Evolutionary conservation across 441 rosid genomes (phyloP), one percentile per base, ranked within the genome.

Genomic region (Arabidopsis hybrid): DNA sequence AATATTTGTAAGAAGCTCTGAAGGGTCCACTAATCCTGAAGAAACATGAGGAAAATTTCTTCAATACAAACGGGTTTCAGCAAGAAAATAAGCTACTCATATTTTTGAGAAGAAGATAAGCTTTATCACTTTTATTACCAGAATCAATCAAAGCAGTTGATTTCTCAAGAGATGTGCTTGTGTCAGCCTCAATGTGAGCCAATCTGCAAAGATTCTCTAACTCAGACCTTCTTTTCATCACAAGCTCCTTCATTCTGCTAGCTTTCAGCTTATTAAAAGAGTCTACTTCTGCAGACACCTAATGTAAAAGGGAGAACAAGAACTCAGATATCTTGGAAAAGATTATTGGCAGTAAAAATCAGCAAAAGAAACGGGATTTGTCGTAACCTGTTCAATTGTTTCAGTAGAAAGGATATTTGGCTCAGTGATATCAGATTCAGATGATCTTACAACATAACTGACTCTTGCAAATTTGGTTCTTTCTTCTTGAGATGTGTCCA

Each of bases 271-370:
- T 86, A 55, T 76, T 77, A 4, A 90, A 87, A 77, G 82, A 72
- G 67, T 85, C 87, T 74, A 90, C 91, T 81, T 90, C 95, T 35
- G 85, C 87, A 52, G 96, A 85, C 67, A 95, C 99, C 97, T 95
- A 88, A 79, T 62, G 78, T 3, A 52, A 0, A 14, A 68, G 43
- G 64, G 1, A 38, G 53, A 36, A 45, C 31, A 68, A 53, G 65
- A 16, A 52, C 51, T 69, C 38, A 53, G 51, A 36, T 35, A 45
- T 50, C 72, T 2, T 10, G 35, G 13, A 35, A 35, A 45, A 75
- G 60, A 55, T 3, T 45, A 61, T 26, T 29, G 31, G 7, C 29
- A 8, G 60, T 2, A 3, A 4, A 5, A 43, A 9, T 16, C 13
- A 13, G 74, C 7, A 36, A 59, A 53, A 60, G 49, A 43, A 53